Evolutionary conservation across 2,329 filamentous ascomycete species (phyloP), one percentile per base, ranked within the genome.

Genomic region (Calonectria pteridis): DNA sequence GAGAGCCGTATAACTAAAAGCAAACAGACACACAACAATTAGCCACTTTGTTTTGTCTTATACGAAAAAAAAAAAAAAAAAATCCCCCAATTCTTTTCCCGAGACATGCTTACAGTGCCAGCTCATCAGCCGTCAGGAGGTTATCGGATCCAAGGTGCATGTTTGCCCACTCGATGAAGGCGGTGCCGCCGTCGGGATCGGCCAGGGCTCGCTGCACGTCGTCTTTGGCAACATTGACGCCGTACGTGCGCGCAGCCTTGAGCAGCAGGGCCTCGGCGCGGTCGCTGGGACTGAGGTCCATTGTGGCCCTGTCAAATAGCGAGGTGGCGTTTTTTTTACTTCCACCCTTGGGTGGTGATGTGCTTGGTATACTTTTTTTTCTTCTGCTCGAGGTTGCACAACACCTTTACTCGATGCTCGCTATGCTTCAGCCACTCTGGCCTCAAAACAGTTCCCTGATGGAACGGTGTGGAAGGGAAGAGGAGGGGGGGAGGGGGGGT

Each of bases 81-180:
- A 66, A 67, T 13, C 23, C n/a, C 31, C 28, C 29, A 68, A 35
- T 35, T 28, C 29, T 18, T 33, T 53, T 53, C 58, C 37, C 58
- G 64, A 76, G 67, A 76, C 64, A 78, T 63, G 78, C 86, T 82
- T 83, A 92, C 90, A 89, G 79, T 59, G 86, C 84, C 73, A 90
- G 83, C 82, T 92, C 90, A 77, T 91, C 88, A 69, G 83, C 84
- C 53, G 87, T 88, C 50, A 92, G 83, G 16, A 92, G 84, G 31
- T 88, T 90, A 74, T 91, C 89, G 2, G 83, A 78, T 16, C 82
- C 82, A 40, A 92, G 83, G 78, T 90, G 88, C 75, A 84, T 80
- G 33, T 84, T 80, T 20, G 87, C 87, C 90, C 90, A 92, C 58
- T 86, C 85, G 4, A 82, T 80, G 58, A 89, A 82, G 6, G 81